Base-by-base conservation (phyloP, 2,329 filamentous ascomycete species). In the Clarireedia homoeocarpa region DNA sequence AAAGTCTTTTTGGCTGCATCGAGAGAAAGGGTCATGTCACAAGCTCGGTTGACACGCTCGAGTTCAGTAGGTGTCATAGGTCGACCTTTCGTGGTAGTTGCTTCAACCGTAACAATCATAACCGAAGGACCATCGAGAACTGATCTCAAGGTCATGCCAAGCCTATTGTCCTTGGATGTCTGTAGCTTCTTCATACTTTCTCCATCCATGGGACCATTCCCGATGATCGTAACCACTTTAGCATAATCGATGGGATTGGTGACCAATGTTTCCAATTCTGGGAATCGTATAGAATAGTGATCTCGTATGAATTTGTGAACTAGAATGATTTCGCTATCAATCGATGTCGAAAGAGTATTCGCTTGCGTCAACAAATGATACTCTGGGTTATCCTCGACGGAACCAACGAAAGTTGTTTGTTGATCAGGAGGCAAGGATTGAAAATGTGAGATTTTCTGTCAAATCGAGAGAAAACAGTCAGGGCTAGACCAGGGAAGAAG, bases 251-350 rank as follows among this genome's bases (percentile, higher is more conserved):
- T 79, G 1, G 94, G 91, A 66, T 92, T 96, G 56, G 89, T 90
- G 58, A 99, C 86, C 36, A 99, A 81, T 20, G 81, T 81, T 71
- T 99, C 94, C 42, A 99, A 81, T 72, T 96, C 92, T 0, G 94
- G 92, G 67, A 97, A 99, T 59, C 92, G 84, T 17, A 88, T 80
- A 9, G 91, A 96, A 74, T 99, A 99, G 72, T 96, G 90, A 67
- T 99, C 94, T 67, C 92, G 84, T 58, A 96, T 90, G 71, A 90
- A 95, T 73, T 99, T 99, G 77, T 99, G 94, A 23, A 97, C 89
- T 6, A 94, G 81, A 36, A 88, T 88, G 47, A 97, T 88, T 71
- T 97, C 92, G 68, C 89, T 89, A 64, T 96, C 91, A 63, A 97
- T 96, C 61, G 88, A 87, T 5, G 92, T 95, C 0, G 94, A 95